A percentile compares a stretch with the other conserved stretches of the same genome.
Evolutionary conservation across 805 yeast species (phyloP).

Genomic region (Starmera amethionina): DNA sequence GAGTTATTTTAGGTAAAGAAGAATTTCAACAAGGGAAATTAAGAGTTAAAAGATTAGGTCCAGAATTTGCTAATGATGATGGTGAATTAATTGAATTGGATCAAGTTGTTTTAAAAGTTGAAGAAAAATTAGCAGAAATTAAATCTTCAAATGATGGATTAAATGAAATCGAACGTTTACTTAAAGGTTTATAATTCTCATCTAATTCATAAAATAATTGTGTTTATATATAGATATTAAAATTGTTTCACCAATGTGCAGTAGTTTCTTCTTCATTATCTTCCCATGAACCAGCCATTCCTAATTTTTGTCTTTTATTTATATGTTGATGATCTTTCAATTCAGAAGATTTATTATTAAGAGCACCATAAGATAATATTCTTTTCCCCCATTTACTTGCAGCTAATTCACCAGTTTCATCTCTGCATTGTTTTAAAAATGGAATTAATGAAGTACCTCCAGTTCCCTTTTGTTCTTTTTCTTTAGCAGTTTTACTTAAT

Average conservation of each 20-base stretch:
- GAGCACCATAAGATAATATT: conserved; percentile 43
- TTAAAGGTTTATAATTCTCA: conserved; percentile 37
- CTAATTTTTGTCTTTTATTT: conserved; percentile 19
- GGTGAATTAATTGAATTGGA: conserved; percentile 68
- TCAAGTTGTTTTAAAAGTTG: conserved; percentile 45
- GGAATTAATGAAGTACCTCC: conserved; percentile 92
- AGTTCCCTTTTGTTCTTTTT: conserved; percentile 66
- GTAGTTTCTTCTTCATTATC: conserved; percentile 16
- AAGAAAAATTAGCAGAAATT: conserved; percentile 42
- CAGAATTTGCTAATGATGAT: conserved; percentile 78
- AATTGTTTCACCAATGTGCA: conserved; percentile 20
- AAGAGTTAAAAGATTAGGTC: conserved; percentile 82
- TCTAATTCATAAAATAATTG: neutral
- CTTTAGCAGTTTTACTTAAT: conserved; percentile 36
- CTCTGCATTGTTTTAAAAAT: conserved; percentile 89
- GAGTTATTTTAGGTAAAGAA: conserved; percentile 92
- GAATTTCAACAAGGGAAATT: conserved; percentile 71
- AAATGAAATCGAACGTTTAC: conserved; percentile 53
- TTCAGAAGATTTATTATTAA: conserved; percentile 14
- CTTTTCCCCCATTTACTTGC: conserved; percentile 90
- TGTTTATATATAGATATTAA: too few species aligned
- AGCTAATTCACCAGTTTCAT: conserved; percentile 90
- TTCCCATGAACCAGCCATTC: conserved; percentile 24
- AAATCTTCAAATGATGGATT: conserved; percentile 36
- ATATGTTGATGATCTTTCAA: conserved; percentile 4